Percentiles rank a stretch among this genome's conserved stretches.
Conservation (phyloP, 73 alveolate species). For the Blepharisma stoltei region DNA sequence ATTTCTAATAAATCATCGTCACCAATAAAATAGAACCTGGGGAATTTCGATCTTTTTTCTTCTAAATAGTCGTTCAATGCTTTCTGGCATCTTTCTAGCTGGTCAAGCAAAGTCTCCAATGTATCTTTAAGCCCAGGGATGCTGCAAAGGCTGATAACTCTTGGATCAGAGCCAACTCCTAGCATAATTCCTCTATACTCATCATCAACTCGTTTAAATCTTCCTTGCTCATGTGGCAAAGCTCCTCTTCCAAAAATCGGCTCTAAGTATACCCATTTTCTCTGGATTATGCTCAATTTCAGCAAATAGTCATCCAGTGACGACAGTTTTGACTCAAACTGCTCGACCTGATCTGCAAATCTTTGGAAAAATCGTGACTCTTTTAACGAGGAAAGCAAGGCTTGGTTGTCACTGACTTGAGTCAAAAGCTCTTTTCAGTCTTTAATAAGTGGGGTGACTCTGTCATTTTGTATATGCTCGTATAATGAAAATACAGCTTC, state of each 20-base stretch:
- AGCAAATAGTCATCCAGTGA: constrained; percentile 92
- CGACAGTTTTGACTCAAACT: constrained; percentile 91
- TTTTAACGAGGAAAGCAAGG: constrained; percentile 92
- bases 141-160: constrained; percentile 82
- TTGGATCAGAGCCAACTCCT: constrained; percentile 86
- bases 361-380: constrained; percentile 91
- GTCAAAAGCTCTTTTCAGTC: constrained; percentile 99
- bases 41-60: constrained; percentile 97
- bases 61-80: constrained; percentile 99
- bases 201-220: constrained; percentile 98
- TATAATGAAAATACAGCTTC: constrained; percentile 74
- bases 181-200: constrained; percentile 94
- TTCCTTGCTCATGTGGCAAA: constrained; percentile 97
- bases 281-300: constrained; percentile 76
- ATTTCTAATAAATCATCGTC: constrained; percentile 99
- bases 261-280: constrained; percentile 99
- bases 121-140: constrained; percentile 97
- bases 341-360: constrained; percentile 93
- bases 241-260: constrained; percentile 99
- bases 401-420: constrained; percentile 96
- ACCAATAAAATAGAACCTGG: constrained; percentile 99
- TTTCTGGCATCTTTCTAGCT: constrained; percentile 98
- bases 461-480: constrained; percentile 78
- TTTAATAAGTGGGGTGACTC: constrained; percentile 96
- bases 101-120: constrained; percentile 88